These are phyloP conservation scores for Phaffomyces antillensis DNA, from an alignment of 805 yeast genomes.

Conservation along the genomic window DNA sequence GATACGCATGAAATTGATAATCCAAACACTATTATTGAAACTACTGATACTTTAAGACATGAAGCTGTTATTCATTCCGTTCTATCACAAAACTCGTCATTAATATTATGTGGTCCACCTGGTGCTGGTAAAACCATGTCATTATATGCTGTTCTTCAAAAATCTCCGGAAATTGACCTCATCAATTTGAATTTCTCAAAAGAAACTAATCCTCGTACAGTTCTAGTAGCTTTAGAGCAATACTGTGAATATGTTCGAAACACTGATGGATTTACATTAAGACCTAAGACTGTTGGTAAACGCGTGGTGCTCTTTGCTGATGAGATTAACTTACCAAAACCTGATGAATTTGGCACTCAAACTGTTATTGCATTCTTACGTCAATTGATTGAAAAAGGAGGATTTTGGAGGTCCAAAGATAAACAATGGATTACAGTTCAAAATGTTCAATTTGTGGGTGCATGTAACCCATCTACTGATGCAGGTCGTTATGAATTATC, in stretches of 20 bases:
- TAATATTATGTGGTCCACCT: constrained; percentile 90
- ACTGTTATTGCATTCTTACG: constrained; percentile 63
- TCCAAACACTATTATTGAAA: constrained; percentile 67
- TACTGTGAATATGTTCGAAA: constrained; percentile 55
- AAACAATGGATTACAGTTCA: constrained; percentile 59
- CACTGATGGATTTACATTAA: constrained; percentile 42
- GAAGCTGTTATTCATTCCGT: constrained; percentile 53
- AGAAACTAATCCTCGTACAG: constrained; percentile 56
- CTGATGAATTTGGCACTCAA: constrained; percentile 70
- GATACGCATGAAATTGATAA: constrained; percentile 35
- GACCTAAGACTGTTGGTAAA: constrained; percentile 56
- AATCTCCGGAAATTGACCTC: constrained; percentile 49
- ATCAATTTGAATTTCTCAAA: constrained; percentile 77
- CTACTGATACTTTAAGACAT: constrained; percentile 68
- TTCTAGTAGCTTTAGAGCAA: constrained; percentile 64
- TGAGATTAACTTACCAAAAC: constrained; percentile 76
- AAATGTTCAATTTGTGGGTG: constrained; percentile 82
- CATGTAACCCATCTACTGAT: constrained; percentile 86
- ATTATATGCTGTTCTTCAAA: constrained; percentile 57
- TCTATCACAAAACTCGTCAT: constrained; percentile 47
- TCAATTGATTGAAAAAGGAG: constrained; percentile 62
- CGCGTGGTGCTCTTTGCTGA: constrained; percentile 85
- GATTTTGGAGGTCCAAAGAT: constrained; percentile 65
- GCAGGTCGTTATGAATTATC: constrained; percentile 60
- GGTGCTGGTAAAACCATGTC: constrained; percentile 98